These are phyloP conservation scores for Verticillium nubilum DNA, from an alignment of 2,329 filamentous ascomycete genomes.

Conservation along the genomic window DNA sequence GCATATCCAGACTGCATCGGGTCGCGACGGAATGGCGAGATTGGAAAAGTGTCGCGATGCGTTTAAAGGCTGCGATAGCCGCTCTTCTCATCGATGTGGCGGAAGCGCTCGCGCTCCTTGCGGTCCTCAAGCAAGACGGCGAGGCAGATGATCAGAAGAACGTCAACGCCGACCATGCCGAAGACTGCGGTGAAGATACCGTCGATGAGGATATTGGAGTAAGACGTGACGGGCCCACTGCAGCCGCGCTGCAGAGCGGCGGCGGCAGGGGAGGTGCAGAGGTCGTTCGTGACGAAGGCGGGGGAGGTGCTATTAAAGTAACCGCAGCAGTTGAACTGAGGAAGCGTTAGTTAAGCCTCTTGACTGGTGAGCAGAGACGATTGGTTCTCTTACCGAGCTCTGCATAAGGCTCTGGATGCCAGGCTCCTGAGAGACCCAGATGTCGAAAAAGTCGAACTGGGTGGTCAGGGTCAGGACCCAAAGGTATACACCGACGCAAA, in stretches of 20 bases:
- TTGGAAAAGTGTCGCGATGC: constrained; percentile 1
- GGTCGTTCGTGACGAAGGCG: constrained; percentile 63
- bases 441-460: constrained; percentile 52
- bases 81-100: constrained; percentile 75
- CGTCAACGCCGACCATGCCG: constrained; percentile 69
- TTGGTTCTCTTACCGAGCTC: constrained; percentile 46
- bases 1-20: neutral
- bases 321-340: constrained; percentile 73
- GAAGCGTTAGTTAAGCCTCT: constrained; percentile 16
- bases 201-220: constrained; percentile 67
- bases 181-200: constrained; percentile 75
- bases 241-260: constrained; percentile 68
- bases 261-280: constrained; percentile 64
- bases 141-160: constrained; percentile 62
- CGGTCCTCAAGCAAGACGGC: constrained; percentile 76
- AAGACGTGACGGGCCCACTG: constrained; percentile 59
- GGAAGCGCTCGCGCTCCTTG: constrained; percentile 73
- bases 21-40: neutral
- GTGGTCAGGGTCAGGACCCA: constrained; percentile 71
- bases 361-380: neutral
- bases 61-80: constrained; percentile 47
- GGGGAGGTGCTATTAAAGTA: constrained; percentile 69
- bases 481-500: constrained; percentile 60
- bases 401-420: constrained; percentile 65
- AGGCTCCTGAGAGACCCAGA: constrained; percentile 55